Conservation (phyloP, 2,329 filamentous ascomycete genomes). For the Monilinia aucupariae region DNA sequence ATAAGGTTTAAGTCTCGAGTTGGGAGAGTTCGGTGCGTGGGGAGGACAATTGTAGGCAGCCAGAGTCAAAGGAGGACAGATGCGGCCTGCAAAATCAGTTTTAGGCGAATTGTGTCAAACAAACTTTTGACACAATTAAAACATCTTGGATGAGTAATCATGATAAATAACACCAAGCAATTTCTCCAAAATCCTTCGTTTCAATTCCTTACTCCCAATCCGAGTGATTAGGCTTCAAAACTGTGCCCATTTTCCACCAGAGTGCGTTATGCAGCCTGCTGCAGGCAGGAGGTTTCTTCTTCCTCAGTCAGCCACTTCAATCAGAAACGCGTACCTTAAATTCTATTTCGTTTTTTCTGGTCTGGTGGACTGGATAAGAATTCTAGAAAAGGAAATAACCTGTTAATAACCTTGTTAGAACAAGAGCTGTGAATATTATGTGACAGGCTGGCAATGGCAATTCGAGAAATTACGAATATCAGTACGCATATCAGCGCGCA, state of each 20-base stretch:
- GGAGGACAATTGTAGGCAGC: not conserved
- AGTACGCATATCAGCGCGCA: slow-evolving; percentile 1
- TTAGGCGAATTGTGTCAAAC: not conserved
- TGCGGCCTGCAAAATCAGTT: not conserved
- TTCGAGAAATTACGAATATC: not conserved
- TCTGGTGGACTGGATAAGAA: not conserved
- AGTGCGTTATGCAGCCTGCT: slow-evolving; percentile 3
- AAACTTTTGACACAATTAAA: not conserved
- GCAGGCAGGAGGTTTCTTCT: slow-evolving; percentile 1
- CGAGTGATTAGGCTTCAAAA: slow-evolving; percentile 4
- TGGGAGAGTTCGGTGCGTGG: not conserved
- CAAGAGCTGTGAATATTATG: not conserved
- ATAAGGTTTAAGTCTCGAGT: slow-evolving; percentile 5
- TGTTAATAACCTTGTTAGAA: not conserved
- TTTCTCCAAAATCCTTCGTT: slow-evolving; percentile 12
- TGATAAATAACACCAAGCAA: slow-evolving; percentile 12
- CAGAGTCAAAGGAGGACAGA: not conserved
- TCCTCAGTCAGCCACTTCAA: slow-evolving; percentile 16
- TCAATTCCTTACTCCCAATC: not conserved
- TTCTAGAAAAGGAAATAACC: slow-evolving; percentile 3
- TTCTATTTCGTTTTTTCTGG: not conserved
- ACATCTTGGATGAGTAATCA: not conserved
- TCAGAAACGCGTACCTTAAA: not conserved
- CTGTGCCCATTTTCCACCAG: slow-evolving; percentile 4
- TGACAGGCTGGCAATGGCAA: not conserved